A percentile compares a stretch with the other conserved stretches of the same genome.
These are phyloP conservation scores for Thymus mandschuricus DNA, from an alignment of 257 asterid species.

Conservation along the genomic window DNA sequence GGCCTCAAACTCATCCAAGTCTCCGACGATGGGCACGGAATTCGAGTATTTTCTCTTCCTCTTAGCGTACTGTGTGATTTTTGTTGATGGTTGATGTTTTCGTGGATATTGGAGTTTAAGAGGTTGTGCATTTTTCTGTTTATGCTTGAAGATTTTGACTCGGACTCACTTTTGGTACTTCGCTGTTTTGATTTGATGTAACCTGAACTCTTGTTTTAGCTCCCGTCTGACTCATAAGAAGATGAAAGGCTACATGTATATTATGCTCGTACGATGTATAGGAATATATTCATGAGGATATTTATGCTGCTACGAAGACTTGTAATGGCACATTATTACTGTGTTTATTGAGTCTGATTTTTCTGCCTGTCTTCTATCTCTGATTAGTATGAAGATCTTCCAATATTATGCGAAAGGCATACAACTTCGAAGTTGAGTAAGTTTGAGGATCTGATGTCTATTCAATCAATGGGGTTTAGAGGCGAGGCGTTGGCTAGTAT, in stretches of 20 bases:
- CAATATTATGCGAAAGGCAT: conserved; percentile 94
- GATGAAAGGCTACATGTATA: not conserved
- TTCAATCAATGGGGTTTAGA: conserved; percentile 93
- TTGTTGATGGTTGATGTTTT: not conserved
- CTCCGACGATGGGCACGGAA: conserved; percentile 96
- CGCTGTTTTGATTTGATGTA: conserved; percentile 3
- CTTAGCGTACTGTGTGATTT: not conserved
- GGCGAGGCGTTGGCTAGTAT: conserved; percentile 99
- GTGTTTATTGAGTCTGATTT: conserved; percentile 14
- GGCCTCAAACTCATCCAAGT: conserved; percentile 97
- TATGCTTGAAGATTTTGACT: not conserved
- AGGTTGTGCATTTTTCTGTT: not conserved
- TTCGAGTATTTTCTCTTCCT: conserved; percentile 51
- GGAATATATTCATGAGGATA: not conserved
- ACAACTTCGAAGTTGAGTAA: conserved; percentile 88
- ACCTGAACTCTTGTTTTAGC: not conserved
- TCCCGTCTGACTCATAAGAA: no score
- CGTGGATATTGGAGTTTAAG: not conserved
- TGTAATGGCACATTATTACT: not conserved
- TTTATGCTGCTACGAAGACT: conserved; percentile 3
- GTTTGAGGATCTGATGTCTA: conserved; percentile 77
- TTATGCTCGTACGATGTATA: conserved; percentile 1
- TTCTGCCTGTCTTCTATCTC: conserved; percentile 23
- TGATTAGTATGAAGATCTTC: conserved; percentile 77
- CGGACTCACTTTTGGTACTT: not conserved